Evolutionary conservation across 2,329 filamentous ascomycete species (phyloP), one percentile per base, ranked within the genome.

Genomic region (Cercospora sp.): DNA sequence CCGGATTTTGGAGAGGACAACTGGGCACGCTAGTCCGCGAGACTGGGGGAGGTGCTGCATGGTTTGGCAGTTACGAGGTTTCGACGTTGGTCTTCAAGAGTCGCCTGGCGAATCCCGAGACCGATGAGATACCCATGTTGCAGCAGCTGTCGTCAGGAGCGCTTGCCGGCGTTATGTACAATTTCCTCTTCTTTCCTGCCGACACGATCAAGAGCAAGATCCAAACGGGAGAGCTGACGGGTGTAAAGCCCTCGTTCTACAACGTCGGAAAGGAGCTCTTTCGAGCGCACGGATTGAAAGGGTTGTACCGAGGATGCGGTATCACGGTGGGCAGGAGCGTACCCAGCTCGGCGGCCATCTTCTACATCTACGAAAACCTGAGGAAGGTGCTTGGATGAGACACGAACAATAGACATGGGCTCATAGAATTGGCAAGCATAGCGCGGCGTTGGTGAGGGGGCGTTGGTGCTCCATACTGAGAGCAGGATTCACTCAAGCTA

Each of bases 141-240:
- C 93, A 97, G 80, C 93, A 97, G 79, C 92, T 96, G 76, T 78
- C 92, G 20, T 92, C 94, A 1, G 94, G 94, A 51, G 94, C 94
- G 2, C 88, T 89, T 7, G 95, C 94, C 3, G 95, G 95, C 63
- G 91, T 97, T 82, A 90, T 89, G 40, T 99, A 99, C 82, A 99
- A 99, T 79, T 98, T 98, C 78, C 82, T 97, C 23, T 97, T 98
- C 84, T 99, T 95, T 79, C 95, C 95, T 0, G 95, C 95, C 60
- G 95, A 99, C 79, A 99, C 95, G 0, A 91, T 99, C 83, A 99
- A 99, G 82, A 96, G 92, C 18, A 89, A 94, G 59, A 97, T 99
- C 90, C 95, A 99, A 82, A 99, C 95, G 0, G 87, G 91, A 63
- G 90, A 93, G 5, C 66, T 79, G 23, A 71, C 71, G 12, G 66